Evolutionary conservation across 441 rosid species (phyloP).

Genomic region (Erodium moschatum): DNA sequence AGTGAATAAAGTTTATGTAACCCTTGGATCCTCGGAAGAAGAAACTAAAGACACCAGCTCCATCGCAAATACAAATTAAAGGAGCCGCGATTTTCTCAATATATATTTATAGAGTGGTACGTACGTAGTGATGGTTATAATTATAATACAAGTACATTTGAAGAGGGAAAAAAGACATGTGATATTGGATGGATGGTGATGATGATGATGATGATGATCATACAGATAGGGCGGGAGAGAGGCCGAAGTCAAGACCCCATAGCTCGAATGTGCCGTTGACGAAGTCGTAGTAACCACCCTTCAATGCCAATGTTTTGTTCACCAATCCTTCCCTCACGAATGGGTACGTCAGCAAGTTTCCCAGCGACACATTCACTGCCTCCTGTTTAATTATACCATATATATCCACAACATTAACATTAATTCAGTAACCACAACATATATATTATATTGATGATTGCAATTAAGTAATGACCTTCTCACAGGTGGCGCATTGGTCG

Average conservation of each 20-base stretch:
- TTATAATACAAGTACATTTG: neutral
- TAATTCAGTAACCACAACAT: too few relatives aligned
- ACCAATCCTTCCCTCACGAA: constrained; percentile 68
- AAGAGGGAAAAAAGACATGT: too few relatives aligned
- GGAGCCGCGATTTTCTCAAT: neutral
- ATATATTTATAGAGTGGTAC: neutral
- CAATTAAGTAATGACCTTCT: constrained; percentile 36
- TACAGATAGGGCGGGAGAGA: constrained; percentile 44
- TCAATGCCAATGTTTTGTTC: constrained; percentile 52
- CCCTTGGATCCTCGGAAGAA: too few relatives aligned
- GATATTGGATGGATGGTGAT: too few relatives aligned
- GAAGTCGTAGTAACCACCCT: constrained; percentile 76
- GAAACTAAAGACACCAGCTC: too few relatives aligned
- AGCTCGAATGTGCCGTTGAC: constrained; percentile 62
- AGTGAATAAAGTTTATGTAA: neutral
- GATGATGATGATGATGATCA: constrained; percentile 25
- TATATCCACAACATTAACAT: neutral
- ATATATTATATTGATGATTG: too few relatives aligned
- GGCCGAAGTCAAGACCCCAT: constrained; percentile 57
- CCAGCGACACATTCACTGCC: constrained; percentile 81
- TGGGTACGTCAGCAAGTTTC: constrained; percentile 65
- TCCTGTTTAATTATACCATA: constrained; percentile 31
- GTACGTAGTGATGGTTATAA: too few relatives aligned
- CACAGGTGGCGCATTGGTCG: constrained; percentile 56
- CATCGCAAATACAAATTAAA: neutral